phyloP scores from a whole-genome alignment of 352 stramenopile genomes.

The Globisporangium orthogonon region DNA sequence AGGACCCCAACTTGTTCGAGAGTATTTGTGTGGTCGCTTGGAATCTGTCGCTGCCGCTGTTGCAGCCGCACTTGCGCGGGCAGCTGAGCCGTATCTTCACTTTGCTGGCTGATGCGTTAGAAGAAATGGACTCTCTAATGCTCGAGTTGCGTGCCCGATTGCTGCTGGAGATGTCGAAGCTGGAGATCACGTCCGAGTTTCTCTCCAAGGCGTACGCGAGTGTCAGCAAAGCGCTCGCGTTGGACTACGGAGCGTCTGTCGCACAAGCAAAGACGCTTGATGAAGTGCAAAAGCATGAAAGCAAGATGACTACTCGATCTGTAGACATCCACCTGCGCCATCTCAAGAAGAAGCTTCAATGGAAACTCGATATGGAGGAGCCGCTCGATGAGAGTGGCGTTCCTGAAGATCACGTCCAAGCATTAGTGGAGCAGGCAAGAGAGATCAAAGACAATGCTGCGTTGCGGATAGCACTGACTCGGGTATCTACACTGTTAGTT shows the following conservation, averaged over 20 bases:
- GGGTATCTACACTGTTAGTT: background rate
- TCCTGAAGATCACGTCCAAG: constrained; percentile 35
- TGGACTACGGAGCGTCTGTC: constrained; percentile 49
- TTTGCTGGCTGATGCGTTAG: constrained; percentile 48
- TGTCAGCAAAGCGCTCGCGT: constrained; percentile 42
- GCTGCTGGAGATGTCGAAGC: constrained; percentile 78
- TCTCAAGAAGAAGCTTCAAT: constrained; percentile 51
- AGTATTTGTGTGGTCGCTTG: constrained; percentile 73
- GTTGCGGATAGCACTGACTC: background rate
- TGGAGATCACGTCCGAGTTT: constrained; percentile 84
- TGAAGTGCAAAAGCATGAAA: constrained; percentile 20
- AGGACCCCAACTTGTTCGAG: constrained; percentile 73
- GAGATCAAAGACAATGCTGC: constrained; percentile 39
- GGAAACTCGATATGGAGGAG: constrained; percentile 51
- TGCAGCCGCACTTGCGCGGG: constrained; percentile 62
- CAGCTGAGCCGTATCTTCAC: constrained; percentile 70
- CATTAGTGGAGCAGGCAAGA: constrained; percentile 68
- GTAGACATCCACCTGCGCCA: constrained; percentile 68
- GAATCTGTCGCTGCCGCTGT: constrained; percentile 76
- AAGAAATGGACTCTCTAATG: constrained; percentile 80
- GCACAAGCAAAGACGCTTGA: constrained; percentile 21
- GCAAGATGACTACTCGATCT: constrained; percentile 27
- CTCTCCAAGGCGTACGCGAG: constrained; percentile 71
- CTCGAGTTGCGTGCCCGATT: constrained; percentile 71
- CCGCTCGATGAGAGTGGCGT: constrained; percentile 16